phyloP scores from a whole-genome alignment of 352 stramenopile genomes.

The Sclerospora graminicola region DNA sequence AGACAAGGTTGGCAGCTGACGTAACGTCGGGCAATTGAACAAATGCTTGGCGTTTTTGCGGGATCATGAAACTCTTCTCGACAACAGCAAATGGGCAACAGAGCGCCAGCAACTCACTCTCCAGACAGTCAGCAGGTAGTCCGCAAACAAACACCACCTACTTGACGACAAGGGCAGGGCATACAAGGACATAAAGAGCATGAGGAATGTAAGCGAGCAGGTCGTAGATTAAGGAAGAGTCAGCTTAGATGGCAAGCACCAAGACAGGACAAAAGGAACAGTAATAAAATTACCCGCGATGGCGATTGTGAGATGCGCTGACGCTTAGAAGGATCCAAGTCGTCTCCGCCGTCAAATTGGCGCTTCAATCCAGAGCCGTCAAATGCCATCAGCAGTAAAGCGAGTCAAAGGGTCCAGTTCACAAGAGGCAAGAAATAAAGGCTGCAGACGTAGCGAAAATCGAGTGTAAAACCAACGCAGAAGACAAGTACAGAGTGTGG shows the following conservation, averaged over 20 bases:
- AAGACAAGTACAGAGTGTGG: conserved; percentile 5
- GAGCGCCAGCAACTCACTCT: conserved; percentile 73
- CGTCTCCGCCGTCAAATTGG: conserved; percentile 22
- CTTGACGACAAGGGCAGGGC: conserved; percentile 9
- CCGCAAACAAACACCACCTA: conserved; percentile 76
- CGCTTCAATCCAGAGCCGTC: conserved; percentile 29
- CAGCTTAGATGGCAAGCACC: not conserved
- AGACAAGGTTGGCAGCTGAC: conserved; percentile 58
- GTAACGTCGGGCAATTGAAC: conserved; percentile 62
- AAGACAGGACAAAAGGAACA: conserved; percentile 1
- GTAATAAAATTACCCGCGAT: conserved; percentile 34
- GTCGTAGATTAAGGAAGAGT: not conserved
- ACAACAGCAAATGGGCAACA: conserved; percentile 75
- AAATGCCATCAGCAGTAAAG: conserved; percentile 7
- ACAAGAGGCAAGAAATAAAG: conserved; percentile 4
- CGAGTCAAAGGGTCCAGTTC: not conserved
- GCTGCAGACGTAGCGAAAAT: conserved; percentile 1
- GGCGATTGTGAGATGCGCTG: conserved; percentile 21
- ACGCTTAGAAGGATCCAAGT: conserved; percentile 28
- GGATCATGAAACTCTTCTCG: conserved; percentile 68
- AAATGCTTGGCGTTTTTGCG: conserved; percentile 68
- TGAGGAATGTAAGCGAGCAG: conserved; percentile 10
- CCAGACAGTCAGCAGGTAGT: conserved; percentile 62
- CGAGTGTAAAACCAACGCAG: conserved; percentile 5
- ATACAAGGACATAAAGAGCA: conserved; percentile 19